Conservation (phyloP, 2,329 filamentous ascomycete species). For the Aspergillus bombycis region DNA sequence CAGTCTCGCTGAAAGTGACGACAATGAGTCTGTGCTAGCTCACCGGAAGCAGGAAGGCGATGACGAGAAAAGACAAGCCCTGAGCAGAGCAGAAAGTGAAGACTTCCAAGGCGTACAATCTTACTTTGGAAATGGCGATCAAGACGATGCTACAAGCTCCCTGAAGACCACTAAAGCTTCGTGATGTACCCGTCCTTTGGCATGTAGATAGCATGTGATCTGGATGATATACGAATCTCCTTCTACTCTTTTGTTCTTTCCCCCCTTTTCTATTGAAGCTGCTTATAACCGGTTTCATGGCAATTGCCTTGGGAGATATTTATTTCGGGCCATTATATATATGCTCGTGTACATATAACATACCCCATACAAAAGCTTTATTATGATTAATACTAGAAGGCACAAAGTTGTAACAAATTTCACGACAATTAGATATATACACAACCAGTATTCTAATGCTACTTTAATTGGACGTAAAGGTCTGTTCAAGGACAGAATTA, state of each 20-base stretch:
- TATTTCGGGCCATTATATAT: neutral
- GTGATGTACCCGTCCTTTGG: neutral
- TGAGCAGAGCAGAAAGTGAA: neutral
- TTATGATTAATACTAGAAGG: neutral
- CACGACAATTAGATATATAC: neutral
- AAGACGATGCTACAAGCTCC: neutral
- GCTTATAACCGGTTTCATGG: neutral
- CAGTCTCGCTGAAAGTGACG: constrained; percentile 72
- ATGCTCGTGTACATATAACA: neutral
- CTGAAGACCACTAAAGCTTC: neutral
- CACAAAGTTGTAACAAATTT: neutral
- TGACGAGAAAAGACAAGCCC: neutral
- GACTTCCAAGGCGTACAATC: constrained; percentile 33
- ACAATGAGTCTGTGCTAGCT: constrained; percentile 24
- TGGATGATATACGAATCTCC: neutral
- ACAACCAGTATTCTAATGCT: neutral
- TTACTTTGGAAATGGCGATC: constrained; percentile 29
- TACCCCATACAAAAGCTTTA: neutral
- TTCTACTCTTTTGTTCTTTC: neutral
- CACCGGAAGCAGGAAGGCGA: constrained; percentile 26
- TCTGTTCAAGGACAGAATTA: too few relatives aligned
- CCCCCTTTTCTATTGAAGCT: neutral
- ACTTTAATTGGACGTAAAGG: neutral
- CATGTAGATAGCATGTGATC: neutral
- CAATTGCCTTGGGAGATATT: neutral